Evolutionary conservation across 495 filamentous ascomycete species (phyloP).

Genomic region (Neurospora cerealis): DNA sequence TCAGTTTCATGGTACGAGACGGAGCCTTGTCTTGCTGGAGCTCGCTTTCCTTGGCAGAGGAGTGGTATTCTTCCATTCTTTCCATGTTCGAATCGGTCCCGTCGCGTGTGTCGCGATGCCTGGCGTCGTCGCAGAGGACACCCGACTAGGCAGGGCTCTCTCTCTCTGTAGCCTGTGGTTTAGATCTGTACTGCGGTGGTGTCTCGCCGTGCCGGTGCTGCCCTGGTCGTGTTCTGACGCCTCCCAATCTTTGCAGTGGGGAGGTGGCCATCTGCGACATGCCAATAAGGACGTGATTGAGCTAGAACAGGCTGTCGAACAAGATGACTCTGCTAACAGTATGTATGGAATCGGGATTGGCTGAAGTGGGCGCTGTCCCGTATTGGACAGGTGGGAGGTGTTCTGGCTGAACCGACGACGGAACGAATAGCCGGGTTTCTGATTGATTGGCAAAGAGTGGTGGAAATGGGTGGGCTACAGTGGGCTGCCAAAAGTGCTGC

Average conservation of each 20-base stretch:
- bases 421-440: background rate
- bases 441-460: background rate
- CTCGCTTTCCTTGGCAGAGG: background rate
- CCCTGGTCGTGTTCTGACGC: background rate
- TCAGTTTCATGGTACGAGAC: background rate
- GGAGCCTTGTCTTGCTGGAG: background rate
- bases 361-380: background rate
- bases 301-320: background rate
- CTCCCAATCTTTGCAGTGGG: background rate
- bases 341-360: background rate
- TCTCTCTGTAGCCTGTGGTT: background rate
- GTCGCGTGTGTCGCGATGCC: background rate
- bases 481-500: background rate
- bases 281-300: background rate
- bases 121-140: background rate
- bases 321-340: background rate
- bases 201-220: background rate
- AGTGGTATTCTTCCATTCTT: background rate
- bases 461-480: background rate
- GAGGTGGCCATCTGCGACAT: background rate
- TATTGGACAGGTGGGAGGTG: background rate
- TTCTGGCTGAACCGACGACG: background rate
- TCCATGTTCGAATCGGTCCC: background rate
- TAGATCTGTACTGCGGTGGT: background rate
- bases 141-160: background rate